These are phyloP conservation scores for Rhypophila decipiens DNA, from an alignment of 495 filamentous ascomycete genomes.

Conservation along the genomic window DNA sequence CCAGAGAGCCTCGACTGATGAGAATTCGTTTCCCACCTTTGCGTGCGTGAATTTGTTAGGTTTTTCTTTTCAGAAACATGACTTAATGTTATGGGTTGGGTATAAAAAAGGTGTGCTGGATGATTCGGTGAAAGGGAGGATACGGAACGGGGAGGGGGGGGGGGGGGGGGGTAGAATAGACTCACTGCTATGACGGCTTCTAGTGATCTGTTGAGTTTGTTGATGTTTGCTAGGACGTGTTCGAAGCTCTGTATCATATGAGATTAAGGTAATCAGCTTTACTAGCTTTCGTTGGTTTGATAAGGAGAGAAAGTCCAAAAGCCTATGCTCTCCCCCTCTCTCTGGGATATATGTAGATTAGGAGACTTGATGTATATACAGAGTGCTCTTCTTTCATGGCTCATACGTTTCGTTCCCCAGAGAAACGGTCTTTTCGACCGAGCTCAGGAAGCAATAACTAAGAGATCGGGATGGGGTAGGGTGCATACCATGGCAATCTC, in stretches of 20 bases:
- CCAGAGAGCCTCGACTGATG: slow-evolving; percentile 94
- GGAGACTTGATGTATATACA: neutral
- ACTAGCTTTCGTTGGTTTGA: too few species aligned
- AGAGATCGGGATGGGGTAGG: neutral
- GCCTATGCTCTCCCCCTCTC: too few species aligned
- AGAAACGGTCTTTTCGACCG: too few species aligned
- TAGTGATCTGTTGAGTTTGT: slow-evolving; percentile 84
- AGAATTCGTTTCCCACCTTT: slow-evolving; percentile 97
- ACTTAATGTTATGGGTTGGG: neutral
- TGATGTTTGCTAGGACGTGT: slow-evolving; percentile 91
- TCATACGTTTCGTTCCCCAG: too few species aligned
- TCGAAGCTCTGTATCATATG: slow-evolving; percentile 93
- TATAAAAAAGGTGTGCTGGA: neutral
- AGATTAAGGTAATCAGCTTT: too few species aligned
- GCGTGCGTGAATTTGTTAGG: neutral
- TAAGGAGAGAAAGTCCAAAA: too few species aligned
- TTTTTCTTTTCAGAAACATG: neutral
- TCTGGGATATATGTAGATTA: neutral
- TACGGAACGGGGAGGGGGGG: neutral
- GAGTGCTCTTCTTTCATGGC: neutral
- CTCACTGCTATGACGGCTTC: slow-evolving; percentile 86
- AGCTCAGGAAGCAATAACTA: too few species aligned
- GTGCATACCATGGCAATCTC: slow-evolving; percentile 68
- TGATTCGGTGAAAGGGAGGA: neutral
- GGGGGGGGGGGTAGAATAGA: neutral